phyloP scores from a whole-genome alignment of 2,329 filamentous ascomycete species.

The Neofusicoccum sp. region DNA sequence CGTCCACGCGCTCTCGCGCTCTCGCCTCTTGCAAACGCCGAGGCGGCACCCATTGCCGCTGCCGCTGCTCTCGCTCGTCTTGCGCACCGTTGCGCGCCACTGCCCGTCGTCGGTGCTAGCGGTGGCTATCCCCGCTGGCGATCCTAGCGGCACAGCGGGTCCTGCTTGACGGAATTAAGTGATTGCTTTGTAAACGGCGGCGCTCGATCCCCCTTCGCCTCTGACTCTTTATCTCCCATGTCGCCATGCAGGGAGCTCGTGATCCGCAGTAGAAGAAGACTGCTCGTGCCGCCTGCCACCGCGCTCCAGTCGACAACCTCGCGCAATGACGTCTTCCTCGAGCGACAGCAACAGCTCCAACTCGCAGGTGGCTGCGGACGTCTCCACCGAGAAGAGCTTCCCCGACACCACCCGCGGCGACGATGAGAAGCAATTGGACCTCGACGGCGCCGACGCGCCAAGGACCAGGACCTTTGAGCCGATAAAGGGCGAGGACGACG shows the following conservation, averaged over 20 bases:
- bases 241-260: not conserved
- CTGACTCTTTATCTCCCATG: not conserved
- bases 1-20: not conserved
- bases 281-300: not conserved
- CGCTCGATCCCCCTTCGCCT: not conserved
- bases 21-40: not conserved
- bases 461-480: slow-evolving; percentile 16
- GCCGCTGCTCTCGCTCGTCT: not conserved
- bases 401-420: not conserved
- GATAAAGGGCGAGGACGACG: slow-evolving; percentile 10
- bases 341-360: not conserved
- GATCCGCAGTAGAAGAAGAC: not conserved
- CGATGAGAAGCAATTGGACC: slow-evolving; percentile 12
- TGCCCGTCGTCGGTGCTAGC: not conserved
- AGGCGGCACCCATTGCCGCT: not conserved
- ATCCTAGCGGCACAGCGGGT: slow-evolving; percentile 1
- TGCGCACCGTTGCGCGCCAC: not conserved
- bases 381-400: slow-evolving; percentile 3
- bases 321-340: not conserved
- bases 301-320: not conserved
- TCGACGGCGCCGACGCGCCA: not conserved
- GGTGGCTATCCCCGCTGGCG: slow-evolving; percentile 3
- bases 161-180: slow-evolving; percentile 12
- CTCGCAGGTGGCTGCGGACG: not conserved
- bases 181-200: slow-evolving; percentile 10